Base-by-base conservation (phyloP, 805 yeast species). In the Candida xiaguanensis region DNA sequence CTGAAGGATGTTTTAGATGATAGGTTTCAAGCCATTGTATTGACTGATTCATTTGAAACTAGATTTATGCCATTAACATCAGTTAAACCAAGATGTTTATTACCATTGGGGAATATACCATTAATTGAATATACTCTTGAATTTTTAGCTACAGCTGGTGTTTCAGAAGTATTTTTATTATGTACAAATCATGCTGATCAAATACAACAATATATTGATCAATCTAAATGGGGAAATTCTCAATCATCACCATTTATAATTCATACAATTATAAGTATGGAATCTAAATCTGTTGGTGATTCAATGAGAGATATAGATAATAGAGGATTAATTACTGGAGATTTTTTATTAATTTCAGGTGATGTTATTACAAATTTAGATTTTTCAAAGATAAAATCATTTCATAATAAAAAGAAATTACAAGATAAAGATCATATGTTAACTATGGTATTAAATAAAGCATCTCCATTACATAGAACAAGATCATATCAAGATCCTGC, bases 281-380 rank as follows among this genome's bases (percentile, higher is more conserved):
- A 91, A 59, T 81, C 93, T 8, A 69, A 90, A 59, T 85, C 95
- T 19, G 95, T 91, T 8, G 99, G 99, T 49, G 99, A 93, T 64
- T 95, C 95, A 15, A 86, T 93, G 95, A 76, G 99, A 59, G 98
- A 91, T 56, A 67, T 93, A 42, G 99, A 93, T 59, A 82, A 86
- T 44, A 73, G 95, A 51, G 96, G 96, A 5, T 67, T 91, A 41
- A 86, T 93, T 37, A 79, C 85, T 1, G 90, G 95, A 11, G 99
- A 93, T 61, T 93, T 93, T 53, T 66, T 93, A 40, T 70, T 93
- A 26, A 85, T 93, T 23, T 80, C 95, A 7, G 99, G 99, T 45
- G 99, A 93, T 59, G 95, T 91, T 14, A 87, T 93, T n/a, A 84
- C 96, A 30, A 93, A 93, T 53, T 74, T 93, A 42, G 93, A 89